Base-by-base conservation (phyloP, 164 flowering plant genomes). In the Liriodendron chinense region DNA sequence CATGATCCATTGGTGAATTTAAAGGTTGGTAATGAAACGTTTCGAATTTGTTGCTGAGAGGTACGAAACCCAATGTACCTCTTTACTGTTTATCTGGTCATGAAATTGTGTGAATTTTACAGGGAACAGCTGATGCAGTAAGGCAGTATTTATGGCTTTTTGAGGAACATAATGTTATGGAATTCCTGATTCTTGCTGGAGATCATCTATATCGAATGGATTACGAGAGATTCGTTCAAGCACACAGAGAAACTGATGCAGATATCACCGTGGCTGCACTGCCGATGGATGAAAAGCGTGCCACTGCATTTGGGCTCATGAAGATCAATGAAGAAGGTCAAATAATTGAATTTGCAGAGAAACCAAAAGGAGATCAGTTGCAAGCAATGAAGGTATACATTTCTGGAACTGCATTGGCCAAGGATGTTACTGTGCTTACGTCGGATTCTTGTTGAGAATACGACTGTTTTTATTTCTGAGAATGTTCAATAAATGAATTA, bases 91-190 rank as follows among this genome's bases (percentile, higher is more conserved):
- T 34, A 34, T 34, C 43, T 34, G 67, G 26, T 23, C 2, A 64
- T 67, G 43, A 2, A 28, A 14, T 14, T 67, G 18, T 69, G 71
- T 9, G 71, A 47, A 47, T 69, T 47, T 47, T 47, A 47, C 81
- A 94, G 98, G 98, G 98, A 48, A 93, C 96, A 7, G 98, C 99
- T 59, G 99, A 96, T 89, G 98, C 98, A 26, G 96, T 93, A 53
- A 91, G 99, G 83, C 96, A 91, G 82, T 93, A 88, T 76, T 80
- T 93, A 76, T 96, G 99, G 99, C 75, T 96, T 72, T 89, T 96
- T 83, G 97, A 96, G 84, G 97, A 93, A 83, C 96, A 96, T 81
- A 87, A 86, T 76, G 92, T 94, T 20, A 77, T 86, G 83, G 96
- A 94, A 63, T 92, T 78, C 79, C 79, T 94, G 53, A 78, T 94